A percentile compares a stretch with the other conserved stretches of the same genome.
These are phyloP conservation scores for Glycine soja DNA, from an alignment of 306 rosid genomes.

Conservation along the genomic window DNA sequence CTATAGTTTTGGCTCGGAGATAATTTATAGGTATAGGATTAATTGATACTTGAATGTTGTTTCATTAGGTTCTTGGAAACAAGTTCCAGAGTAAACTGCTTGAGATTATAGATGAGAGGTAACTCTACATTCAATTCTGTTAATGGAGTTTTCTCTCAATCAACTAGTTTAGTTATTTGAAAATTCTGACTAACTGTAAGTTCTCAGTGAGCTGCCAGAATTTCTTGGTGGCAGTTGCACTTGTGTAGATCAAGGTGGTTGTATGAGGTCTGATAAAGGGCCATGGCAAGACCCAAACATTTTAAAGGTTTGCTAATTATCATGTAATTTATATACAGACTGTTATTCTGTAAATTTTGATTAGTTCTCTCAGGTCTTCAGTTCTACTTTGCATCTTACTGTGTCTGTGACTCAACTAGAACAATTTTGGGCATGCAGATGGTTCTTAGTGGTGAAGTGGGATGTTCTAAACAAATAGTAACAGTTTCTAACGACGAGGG, in stretches of 20 bases:
- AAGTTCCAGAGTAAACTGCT: constrained; percentile 77
- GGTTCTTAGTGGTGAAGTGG: constrained; percentile 72
- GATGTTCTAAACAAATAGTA: constrained; percentile 62
- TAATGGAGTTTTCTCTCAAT: constrained; percentile 28
- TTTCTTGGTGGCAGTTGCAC: constrained; percentile 85
- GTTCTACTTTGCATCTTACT: constrained; percentile 19
- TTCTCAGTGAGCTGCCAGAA: constrained; percentile 83
- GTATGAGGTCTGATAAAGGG: constrained; percentile 87
- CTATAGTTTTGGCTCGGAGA: constrained; percentile 25
- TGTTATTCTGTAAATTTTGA: constrained; percentile 1
- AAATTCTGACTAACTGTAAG: constrained; percentile 39
- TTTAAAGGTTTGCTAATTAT: constrained; percentile 63
- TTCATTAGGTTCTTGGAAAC: constrained; percentile 77
- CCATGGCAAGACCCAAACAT: constrained; percentile 86
- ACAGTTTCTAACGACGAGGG: constrained; percentile 64
- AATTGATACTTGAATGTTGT: constrained; percentile 46
- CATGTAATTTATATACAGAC: constrained; percentile 14
- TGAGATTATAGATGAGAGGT: constrained; percentile 83
- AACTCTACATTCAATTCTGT: constrained; percentile 33
- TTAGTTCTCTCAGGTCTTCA: constrained; percentile 12
- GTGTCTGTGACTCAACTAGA: constrained; percentile 43
- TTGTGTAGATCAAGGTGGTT: constrained; percentile 75
- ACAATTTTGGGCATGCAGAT: constrained; percentile 58
- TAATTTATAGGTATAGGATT: constrained; percentile 21
- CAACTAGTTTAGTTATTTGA: constrained; percentile 24